Evolutionary conservation across 148 eudicot species (phyloP).

Genomic region (Camellia granthamiana): DNA sequence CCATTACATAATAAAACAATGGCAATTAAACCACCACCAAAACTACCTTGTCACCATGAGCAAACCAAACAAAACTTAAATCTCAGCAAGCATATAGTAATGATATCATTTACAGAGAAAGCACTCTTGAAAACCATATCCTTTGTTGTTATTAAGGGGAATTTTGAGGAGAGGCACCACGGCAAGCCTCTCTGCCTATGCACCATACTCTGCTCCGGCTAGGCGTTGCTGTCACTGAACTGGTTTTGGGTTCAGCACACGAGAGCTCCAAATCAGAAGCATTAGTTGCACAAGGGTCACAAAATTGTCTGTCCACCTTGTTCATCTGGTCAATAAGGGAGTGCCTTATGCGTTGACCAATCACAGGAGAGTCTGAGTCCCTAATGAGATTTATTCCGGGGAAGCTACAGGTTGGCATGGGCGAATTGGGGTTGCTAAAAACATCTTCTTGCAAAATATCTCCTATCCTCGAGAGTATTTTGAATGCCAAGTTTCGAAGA

Average conservation of each 20-base stretch:
- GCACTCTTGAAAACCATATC: neutral
- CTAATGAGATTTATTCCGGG: conserved; percentile 46
- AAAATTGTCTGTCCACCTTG: conserved; percentile 45
- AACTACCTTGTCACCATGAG: neutral
- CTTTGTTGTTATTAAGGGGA: conserved; percentile 27
- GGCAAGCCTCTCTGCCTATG: conserved; percentile 47
- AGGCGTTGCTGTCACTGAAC: conserved; percentile 60
- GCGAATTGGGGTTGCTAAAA: conserved; percentile 71
- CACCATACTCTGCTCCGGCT: conserved; percentile 67
- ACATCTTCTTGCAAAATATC: conserved; percentile 84
- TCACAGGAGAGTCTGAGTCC: conserved; percentile 38
- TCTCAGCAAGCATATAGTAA: conserved; percentile 5
- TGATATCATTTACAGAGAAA: conserved; percentile 7
- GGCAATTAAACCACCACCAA: conserved; percentile 10
- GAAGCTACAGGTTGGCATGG: conserved; percentile 43
- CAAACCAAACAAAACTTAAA: neutral
- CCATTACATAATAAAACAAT: neutral
- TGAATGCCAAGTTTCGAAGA: conserved; percentile 68
- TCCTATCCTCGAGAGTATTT: conserved; percentile 63
- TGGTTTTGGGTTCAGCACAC: conserved; percentile 42
- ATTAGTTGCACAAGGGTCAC: conserved; percentile 35
- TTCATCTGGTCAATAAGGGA: conserved; percentile 71
- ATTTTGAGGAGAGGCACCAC: conserved; percentile 37
- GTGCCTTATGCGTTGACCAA: conserved; percentile 45
- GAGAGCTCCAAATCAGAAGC: conserved; percentile 45